phyloP scores from a whole-genome alignment of 2,329 filamentous ascomycete species.

The Exophiala xenobiotica region DNA sequence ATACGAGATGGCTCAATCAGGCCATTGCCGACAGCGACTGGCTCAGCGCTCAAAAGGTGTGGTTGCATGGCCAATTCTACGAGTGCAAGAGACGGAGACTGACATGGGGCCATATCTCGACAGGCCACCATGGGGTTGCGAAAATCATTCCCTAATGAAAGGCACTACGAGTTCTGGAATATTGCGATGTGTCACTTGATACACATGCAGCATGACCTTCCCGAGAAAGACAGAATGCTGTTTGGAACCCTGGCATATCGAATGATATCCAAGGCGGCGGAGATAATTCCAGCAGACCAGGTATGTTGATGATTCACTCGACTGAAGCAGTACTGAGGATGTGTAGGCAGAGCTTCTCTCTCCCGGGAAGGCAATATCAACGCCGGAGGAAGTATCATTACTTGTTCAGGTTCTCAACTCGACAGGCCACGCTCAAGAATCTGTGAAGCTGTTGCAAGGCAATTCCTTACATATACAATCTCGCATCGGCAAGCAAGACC shows the following conservation, averaged over 20 bases:
- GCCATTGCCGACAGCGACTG: slow-evolving; percentile 45
- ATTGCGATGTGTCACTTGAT: slow-evolving; percentile 48
- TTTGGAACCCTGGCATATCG: slow-evolving; percentile 53
- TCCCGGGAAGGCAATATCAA: slow-evolving; percentile 46
- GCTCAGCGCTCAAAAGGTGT: slow-evolving; percentile 51
- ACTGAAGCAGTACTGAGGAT: neutral
- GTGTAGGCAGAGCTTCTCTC: slow-evolving; percentile 42
- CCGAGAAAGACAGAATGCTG: slow-evolving; percentile 45
- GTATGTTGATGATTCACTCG: slow-evolving; percentile 36
- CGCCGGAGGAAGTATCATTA: slow-evolving; percentile 47
- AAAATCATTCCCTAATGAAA: slow-evolving; percentile 49
- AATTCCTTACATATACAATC: slow-evolving; percentile 44
- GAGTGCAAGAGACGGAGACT: slow-evolving; percentile 26
- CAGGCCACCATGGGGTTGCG: slow-evolving; percentile 52
- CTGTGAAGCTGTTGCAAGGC: slow-evolving; percentile 44
- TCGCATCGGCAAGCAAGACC: slow-evolving; percentile 45
- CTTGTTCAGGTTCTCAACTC: slow-evolving; percentile 45
- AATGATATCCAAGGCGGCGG: slow-evolving; percentile 49
- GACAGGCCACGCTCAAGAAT: slow-evolving; percentile 42
- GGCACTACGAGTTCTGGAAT: slow-evolving; percentile 51
- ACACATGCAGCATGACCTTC: slow-evolving; percentile 37
- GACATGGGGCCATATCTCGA: slow-evolving; percentile 26
- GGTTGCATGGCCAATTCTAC: slow-evolving; percentile 17
- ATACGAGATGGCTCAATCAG: slow-evolving; percentile 46
- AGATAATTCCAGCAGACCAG: slow-evolving; percentile 43